Percentiles rank a stretch among this genome's conserved stretches.
Evolutionary conservation across 2,329 filamentous ascomycete genomes (phyloP).

Genomic region (Venturia asperata): DNA sequence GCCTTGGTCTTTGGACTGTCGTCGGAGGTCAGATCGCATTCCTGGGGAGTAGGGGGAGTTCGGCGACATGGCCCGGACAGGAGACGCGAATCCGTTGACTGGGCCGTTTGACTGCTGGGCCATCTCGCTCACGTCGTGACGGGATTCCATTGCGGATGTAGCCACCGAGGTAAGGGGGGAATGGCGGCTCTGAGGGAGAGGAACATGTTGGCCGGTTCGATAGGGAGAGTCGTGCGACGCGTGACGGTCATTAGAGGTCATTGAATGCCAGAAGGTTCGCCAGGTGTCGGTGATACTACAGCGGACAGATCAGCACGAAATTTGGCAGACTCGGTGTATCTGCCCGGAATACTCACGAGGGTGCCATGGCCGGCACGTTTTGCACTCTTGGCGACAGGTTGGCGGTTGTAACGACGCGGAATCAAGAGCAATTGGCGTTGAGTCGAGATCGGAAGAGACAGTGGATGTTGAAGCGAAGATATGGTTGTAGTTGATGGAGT

Average conservation of each 20-base stretch:
- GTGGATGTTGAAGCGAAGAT: neutral
- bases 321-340: neutral
- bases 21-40: slow-evolving; percentile 69
- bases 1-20: slow-evolving; percentile 54
- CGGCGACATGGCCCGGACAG: slow-evolving; percentile 50
- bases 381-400: slow-evolving; percentile 14
- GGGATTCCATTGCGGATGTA: slow-evolving; percentile 78
- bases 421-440: neutral
- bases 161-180: slow-evolving; percentile 79
- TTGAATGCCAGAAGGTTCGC: slow-evolving; percentile 86
- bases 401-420: slow-evolving; percentile 1
- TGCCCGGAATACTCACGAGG: slow-evolving; percentile 15
- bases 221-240: slow-evolving; percentile 90
- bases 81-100: slow-evolving; percentile 54
- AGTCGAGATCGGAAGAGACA: neutral
- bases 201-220: slow-evolving; percentile 82
- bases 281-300: slow-evolving; percentile 45
- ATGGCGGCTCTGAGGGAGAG: slow-evolving; percentile 74
- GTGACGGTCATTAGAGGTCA: slow-evolving; percentile 73
- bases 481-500: neutral
- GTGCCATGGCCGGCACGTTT: slow-evolving; percentile 20
- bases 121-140: slow-evolving; percentile 61
- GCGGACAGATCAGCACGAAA: neutral
- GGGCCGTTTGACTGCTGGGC: slow-evolving; percentile 31
- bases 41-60: slow-evolving; percentile 81